Conservation (phyloP, 2,329 filamentous ascomycete genomes). For the Sclerotinia sclerotiorum region DNA sequence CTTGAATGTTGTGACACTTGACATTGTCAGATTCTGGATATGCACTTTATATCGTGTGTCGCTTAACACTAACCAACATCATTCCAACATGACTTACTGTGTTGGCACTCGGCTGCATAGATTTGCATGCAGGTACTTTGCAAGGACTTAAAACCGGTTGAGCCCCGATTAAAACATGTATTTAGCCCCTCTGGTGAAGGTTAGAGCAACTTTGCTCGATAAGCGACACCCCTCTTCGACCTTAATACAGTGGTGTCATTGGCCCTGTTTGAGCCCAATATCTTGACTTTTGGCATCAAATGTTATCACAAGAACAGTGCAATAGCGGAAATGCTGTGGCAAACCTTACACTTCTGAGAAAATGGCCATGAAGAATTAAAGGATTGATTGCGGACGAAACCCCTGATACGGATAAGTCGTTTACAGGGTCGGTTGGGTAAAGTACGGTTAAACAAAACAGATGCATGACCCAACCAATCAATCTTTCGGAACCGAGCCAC, state of each 20-base stretch:
- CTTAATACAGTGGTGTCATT: neutral
- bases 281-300: neutral
- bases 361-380: neutral
- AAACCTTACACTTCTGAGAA: neutral
- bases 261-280: neutral
- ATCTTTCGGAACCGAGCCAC: neutral
- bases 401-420: neutral
- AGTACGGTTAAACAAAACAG: neutral
- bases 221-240: neutral
- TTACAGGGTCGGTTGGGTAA: slow-evolving; percentile 21
- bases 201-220: neutral
- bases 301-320: neutral
- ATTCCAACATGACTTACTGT: neutral
- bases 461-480: neutral
- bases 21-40: neutral
- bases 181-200: neutral
- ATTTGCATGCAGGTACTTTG: neutral
- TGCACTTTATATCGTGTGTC: slow-evolving; percentile 5
- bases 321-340: neutral
- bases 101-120: slow-evolving; percentile 7
- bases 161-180: neutral
- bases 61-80: neutral
- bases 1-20: neutral
- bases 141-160: neutral
- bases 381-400: neutral